Conservation (phyloP, 768 basidiomycete species). For the Punctularia strigosozonata region DNA sequence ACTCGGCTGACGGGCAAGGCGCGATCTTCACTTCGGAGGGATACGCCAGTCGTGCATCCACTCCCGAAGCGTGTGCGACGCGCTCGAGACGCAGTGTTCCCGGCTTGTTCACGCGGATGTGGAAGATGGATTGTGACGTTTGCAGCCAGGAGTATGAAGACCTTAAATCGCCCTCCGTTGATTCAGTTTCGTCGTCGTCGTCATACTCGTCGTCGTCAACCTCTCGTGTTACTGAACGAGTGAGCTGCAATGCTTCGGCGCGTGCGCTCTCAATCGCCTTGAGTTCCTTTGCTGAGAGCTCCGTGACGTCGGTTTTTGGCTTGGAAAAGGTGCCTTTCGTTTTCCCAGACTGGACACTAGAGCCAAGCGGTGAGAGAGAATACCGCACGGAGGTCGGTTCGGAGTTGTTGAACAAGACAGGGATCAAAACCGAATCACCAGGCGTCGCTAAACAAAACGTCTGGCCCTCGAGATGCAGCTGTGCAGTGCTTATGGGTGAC, state of each 20-base stretch:
- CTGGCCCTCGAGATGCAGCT: conserved; percentile 65
- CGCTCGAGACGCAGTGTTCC: conserved; percentile 67
- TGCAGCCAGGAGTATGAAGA: conserved; percentile 41
- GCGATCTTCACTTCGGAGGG: conserved; percentile 58
- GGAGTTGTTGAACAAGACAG: conserved; percentile 86
- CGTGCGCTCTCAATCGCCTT: conserved; percentile 54
- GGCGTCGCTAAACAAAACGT: conserved; percentile 62
- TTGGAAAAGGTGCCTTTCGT: conserved; percentile 15
- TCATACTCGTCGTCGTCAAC: conserved; percentile 41
- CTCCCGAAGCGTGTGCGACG: conserved; percentile 56
- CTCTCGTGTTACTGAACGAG: conserved; percentile 21
- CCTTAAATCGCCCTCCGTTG: conserved; percentile 16
- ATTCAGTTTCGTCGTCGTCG: conserved; percentile 62
- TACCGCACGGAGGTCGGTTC: conserved; percentile 61
- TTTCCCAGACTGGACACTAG: conserved; percentile 20
- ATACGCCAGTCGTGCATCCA: conserved; percentile 61
- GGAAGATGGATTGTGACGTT: conserved; percentile 60
- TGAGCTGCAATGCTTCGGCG: conserved; percentile 35
- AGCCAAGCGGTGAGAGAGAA: conserved; percentile 55
- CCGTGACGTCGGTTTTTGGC: conserved; percentile 38
- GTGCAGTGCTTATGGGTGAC: conserved; percentile 89
- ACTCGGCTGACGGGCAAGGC: conserved; percentile 73
- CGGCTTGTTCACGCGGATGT: conserved; percentile 63
- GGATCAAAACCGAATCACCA: conserved; percentile 51
- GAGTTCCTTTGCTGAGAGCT: conserved; percentile 51